These are phyloP conservation scores for Leccinum angustisporum DNA, from an alignment of 1,284 basidiomycete genomes.

Conservation along the genomic window DNA sequence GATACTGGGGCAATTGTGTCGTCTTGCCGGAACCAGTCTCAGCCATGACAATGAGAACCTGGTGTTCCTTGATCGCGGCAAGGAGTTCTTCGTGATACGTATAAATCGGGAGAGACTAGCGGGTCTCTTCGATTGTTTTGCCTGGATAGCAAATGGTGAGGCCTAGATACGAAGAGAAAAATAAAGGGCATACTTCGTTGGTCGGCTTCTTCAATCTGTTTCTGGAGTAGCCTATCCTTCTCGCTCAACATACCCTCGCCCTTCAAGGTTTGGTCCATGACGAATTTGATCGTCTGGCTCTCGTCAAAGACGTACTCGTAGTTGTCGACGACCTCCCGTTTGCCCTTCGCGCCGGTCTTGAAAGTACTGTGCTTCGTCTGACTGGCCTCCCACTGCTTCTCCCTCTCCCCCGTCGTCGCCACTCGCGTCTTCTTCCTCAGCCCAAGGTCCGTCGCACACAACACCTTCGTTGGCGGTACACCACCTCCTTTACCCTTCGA, in stretches of 20 bases:
- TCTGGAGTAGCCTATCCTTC: slow-evolving; percentile 84
- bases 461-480: slow-evolving; percentile 16
- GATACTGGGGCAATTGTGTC: slow-evolving; percentile 96
- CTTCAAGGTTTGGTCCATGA: slow-evolving; percentile 80
- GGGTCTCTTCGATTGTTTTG: slow-evolving; percentile 84
- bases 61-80: slow-evolving; percentile 86
- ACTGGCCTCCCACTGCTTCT: slow-evolving; percentile 56
- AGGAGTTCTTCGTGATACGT: slow-evolving; percentile 85
- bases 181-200: slow-evolving; percentile 64
- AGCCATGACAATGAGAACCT: slow-evolving; percentile 89
- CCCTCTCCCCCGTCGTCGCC: slow-evolving; percentile 27
- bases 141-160: slow-evolving; percentile 46
- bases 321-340: slow-evolving; percentile 73
- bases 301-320: slow-evolving; percentile 99
- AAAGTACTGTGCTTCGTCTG: slow-evolving; percentile 91
- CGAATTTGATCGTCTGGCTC: slow-evolving; percentile 93
- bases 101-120: slow-evolving; percentile 90
- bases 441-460: slow-evolving; percentile 37
- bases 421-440: slow-evolving; percentile 31
- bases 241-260: slow-evolving; percentile 73
- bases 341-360: slow-evolving; percentile 88
- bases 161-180: neutral
- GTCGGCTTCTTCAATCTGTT: slow-evolving; percentile 91
- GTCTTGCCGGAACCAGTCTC: slow-evolving; percentile 98
- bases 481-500: slow-evolving; percentile 3